A percentile compares a stretch with the other conserved stretches of the same genome.
These are phyloP conservation scores for Fusarium napiforme DNA, from an alignment of 2,329 filamentous ascomycete species.

Conservation along the genomic window DNA sequence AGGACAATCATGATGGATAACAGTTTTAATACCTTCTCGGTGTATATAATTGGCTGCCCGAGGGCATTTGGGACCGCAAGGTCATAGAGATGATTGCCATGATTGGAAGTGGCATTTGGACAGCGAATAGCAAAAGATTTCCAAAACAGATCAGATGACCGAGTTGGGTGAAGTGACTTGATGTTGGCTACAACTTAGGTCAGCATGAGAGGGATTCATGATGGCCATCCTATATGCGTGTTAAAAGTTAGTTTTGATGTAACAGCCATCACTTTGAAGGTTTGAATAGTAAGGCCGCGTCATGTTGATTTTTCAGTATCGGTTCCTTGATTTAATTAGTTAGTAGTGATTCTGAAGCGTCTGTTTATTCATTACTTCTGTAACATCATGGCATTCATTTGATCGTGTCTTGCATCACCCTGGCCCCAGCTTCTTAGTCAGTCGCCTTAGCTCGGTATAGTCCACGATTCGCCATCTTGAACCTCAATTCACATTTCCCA, in stretches of 20 bases:
- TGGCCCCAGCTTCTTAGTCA: conserved; percentile 24
- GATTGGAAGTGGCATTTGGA: conserved; percentile 37
- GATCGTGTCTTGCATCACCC: conserved; percentile 16
- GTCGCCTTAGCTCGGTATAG: conserved; percentile 9
- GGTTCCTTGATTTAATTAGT: background rate
- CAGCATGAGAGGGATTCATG: background rate
- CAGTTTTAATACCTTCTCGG: conserved; percentile 46
- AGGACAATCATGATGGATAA: conserved; percentile 39
- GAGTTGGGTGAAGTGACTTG: background rate
- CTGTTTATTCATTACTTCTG: background rate
- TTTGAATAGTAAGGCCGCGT: background rate
- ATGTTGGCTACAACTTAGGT: background rate
- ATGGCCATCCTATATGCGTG: conserved; percentile 3
- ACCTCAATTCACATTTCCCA: background rate
- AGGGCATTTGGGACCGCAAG: conserved; percentile 36
- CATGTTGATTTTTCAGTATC: background rate
- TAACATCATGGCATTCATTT: background rate
- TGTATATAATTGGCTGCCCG: conserved; percentile 43
- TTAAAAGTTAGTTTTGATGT: background rate
- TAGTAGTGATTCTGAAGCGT: background rate
- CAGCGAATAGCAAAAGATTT: conserved; percentile 13
- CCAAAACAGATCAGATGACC: background rate
- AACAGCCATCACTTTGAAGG: background rate
- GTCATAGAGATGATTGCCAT: conserved; percentile 36
- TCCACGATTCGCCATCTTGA: conserved; percentile 8